phyloP scores from a whole-genome alignment of 192 early-diverging fungal species.

The Paraglomus brasilianum region DNA sequence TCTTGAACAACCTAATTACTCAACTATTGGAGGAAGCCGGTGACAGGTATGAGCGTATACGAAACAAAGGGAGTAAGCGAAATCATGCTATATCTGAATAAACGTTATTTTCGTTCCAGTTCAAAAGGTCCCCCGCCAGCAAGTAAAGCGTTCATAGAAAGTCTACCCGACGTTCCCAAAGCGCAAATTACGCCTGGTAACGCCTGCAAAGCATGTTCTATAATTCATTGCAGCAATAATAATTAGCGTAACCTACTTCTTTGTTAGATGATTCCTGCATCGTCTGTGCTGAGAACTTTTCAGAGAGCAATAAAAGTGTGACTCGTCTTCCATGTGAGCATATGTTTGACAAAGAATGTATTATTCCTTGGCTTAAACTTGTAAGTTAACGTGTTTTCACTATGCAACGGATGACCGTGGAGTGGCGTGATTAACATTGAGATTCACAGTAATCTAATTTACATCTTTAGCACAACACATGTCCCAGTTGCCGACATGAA shows the following conservation, averaged over 20 bases:
- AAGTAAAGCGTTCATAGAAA: slow-evolving; percentile 40
- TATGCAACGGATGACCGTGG: no score
- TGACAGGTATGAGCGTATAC: slow-evolving; percentile 36
- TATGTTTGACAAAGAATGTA: slow-evolving; percentile 44
- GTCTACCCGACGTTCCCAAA: slow-evolving; percentile 34
- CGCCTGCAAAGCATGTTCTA: neutral
- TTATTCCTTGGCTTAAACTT: slow-evolving; percentile 43
- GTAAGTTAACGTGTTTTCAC: slow-evolving; percentile 26
- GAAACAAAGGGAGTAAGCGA: neutral
- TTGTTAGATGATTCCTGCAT: slow-evolving; percentile 40
- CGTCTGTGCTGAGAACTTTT: slow-evolving; percentile 43
- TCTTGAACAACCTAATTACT: slow-evolving; percentile 57
- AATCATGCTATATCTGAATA: no score
- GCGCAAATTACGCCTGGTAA: slow-evolving; percentile 41
- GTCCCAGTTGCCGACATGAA: slow-evolving; percentile 41
- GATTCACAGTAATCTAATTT: no score
- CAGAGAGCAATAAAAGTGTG: slow-evolving; percentile 36
- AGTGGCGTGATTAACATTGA: no score
- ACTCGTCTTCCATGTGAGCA: slow-evolving; percentile 42
- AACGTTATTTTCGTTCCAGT: neutral
- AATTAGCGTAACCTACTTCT: neutral
- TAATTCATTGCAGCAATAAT: neutral
- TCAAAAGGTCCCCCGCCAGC: slow-evolving; percentile 40
- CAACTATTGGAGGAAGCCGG: slow-evolving; percentile 56
- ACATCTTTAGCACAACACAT: slow-evolving; percentile 43